Evolutionary conservation across 1,284 basidiomycete genomes (phyloP), one percentile per base, ranked within the genome.

Genomic region (Meira nashicola): DNA sequence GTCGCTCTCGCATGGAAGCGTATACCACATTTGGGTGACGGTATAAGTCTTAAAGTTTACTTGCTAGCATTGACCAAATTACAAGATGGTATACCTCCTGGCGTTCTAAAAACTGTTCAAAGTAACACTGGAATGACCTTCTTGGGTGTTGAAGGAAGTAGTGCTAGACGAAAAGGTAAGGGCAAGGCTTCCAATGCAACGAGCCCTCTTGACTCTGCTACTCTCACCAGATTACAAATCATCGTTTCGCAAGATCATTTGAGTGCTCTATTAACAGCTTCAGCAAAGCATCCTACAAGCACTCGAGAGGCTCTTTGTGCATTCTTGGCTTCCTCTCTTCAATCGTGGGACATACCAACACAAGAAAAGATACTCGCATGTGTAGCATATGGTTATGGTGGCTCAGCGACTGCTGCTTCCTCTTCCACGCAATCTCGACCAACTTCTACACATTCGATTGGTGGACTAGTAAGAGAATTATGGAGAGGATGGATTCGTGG

Each of bases 401-500:
- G 55, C 41, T 57, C 56, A 1, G 33, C 62, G 21, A 60, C 12
- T 8, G 46, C 17, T 21, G 3, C 40, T 5, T 43, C 40, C 19
- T 19, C 14, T 43, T 3, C 40, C 40, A 10, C 39, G 10, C 40
- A 19, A 19, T 15, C 40, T 15, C 14, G 19, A 15, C 4, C 40
- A 15, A 4, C 25, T 14, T n/a, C 46, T 19, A 17, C 46, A 23
- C 46, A 48, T 48, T 1, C 58, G 51, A 4, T n/a, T 39, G 21
- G 62, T 5, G 66, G 66, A 19, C 55, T 76, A 10, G 67, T 74
- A 12, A 68, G 74, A 17, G 76, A 78, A 46, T 55, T 77, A 14
- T 78, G 75, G 74, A 63, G 74, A 11, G 74, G 74, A 23, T 73
- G 68, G 39, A 62, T 76, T 1, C 71, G 76, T 12, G 63, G 64